Base-by-base conservation (phyloP, 225 moss, liverwort and hornwort genomes). In the Polytrichum commune region DNA sequence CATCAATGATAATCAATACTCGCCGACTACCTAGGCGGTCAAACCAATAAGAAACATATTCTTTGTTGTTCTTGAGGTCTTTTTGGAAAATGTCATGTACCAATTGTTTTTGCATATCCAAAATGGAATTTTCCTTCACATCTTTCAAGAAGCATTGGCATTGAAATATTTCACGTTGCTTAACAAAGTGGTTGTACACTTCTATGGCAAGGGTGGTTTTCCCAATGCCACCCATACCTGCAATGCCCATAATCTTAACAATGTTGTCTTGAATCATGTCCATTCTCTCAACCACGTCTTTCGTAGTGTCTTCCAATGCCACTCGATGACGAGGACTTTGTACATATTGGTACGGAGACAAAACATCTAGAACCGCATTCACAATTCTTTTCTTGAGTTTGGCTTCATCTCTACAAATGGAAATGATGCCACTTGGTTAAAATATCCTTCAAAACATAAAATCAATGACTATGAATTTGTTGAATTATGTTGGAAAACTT, bases 181-280 rank as follows among this genome's bases (percentile, higher is more conserved):
- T 9, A 7, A 20, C n/a, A 16, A 53, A 64, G 19, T 55, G 54
- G 29, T 65, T 73, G 54, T 53, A 65, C 19, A 73, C 19, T 28
- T 65, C 64, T 19, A 1, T 32, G 20, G 64, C 64, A 29, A 73
- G 64, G 35, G 72, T 73, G 4, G 72, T 73, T 28, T 73, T 73
- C 6, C 72, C 72, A 22, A 73, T 65, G 4, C 72, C 72, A 20
- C 64, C 72, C 72, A 65, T 73, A 53, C 72, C 72, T 7, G 29
- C 46, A 7, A 73, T 18, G 27, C 72, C 64, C 5, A 73, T 19
- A 54, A 73, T 9, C 20, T 29, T 28, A 19, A 64, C 64, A 54
- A 4, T 19, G 0, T 73, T 29, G 7, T 29, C 55, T 46, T 46
- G 10, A 24, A 6, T 55, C 23, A 10, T 68, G 25, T 54, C 68